Base-by-base conservation (phyloP, 2,329 filamentous ascomycete genomes). In the Microdochium bolleyi region DNA sequence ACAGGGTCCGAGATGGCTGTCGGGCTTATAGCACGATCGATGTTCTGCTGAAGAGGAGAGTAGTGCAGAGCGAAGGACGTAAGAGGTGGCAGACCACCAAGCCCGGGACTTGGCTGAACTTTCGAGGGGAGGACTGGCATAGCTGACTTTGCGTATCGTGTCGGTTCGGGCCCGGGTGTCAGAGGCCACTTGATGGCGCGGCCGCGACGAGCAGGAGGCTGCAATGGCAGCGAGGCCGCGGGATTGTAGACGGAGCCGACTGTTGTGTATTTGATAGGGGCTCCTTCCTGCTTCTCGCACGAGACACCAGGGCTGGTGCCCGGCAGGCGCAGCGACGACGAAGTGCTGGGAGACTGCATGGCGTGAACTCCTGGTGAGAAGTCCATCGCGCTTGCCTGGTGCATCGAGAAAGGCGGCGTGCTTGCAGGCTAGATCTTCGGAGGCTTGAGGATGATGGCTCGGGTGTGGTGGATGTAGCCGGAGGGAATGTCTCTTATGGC, bases 221-320 rank as follows among this genome's bases (percentile, higher is more conserved):
- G 77, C 24, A 80, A 66, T 14, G 75, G 74, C 44, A 72, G 68
- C 14, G 69, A 62, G 14, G 69, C 64, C 54, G 69, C 70, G 2
- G 77, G 76, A 32, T 78, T 77, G 64, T 78, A 80, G 49, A 79
- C 68, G 3, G 78, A 80, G n/a, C 78, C 78, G 22, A 78, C 78
- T 8, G 78, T 81, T 16, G 77, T 81, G 60, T 80, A 82, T 55
- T 61, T 67, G 53, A 46, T 46, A 5, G 21, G 13, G 55, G 53
- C 58, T 3, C 53, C 44, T 50, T 55, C 52, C 13, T 52, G 51
- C 22, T 51, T 46, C 8, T 11, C 41, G 16, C 13, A 19, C 19
- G 21, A 3, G 14, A 38, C n/a, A 16, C n/a, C 13, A 14, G 34
- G 34, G 14, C 34, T 38, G 7, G 14, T 38, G 34, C 34, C 11